Evolutionary conservation across 352 stramenopile genomes (phyloP), one percentile per base, ranked within the genome.

Genomic region (Phytophthora foliorum): DNA sequence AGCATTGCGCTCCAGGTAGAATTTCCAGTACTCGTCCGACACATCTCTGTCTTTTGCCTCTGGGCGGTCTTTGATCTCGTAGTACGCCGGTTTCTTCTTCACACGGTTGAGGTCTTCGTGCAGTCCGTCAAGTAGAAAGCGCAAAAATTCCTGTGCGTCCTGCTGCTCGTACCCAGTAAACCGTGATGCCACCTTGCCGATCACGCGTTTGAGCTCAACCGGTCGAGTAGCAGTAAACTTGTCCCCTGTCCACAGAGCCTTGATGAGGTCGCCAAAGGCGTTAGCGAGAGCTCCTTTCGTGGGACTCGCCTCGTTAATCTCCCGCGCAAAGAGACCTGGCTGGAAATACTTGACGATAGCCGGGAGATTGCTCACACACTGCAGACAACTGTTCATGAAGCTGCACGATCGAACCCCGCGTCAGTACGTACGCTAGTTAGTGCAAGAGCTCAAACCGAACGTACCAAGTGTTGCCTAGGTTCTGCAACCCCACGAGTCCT

Each of bases 141-240:
- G 91, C n/a, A 98, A 68, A 54, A 97, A 97, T 57, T 98, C 91
- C 55, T 97, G 90, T 1, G 92, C 89, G 52, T 98, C 92, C 57
- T 97, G 90, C 63, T 97, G 91, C 41, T 95, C 85, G 72, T 97
- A 97, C 6, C 86, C 84, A 0, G 71, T 81, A 49, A 95, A 96
- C n/a, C 84, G 72, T 5, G 77, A 81, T 7, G 87, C 80, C 13
- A 90, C 77, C 41, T 93, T 91, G 16, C 84, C 82, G 44, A 97
- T 83, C 50, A 93, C 77, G 19, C 77, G 79, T 54, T 94, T 94
- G 27, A 96, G 67, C 49, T 92, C 79, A 13, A 85, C 72, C 6
- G 89, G 86, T 10, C 81, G 74, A 25, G 75, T 88, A 22, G 79
- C 67, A 3, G 69, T 86, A 57, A 92, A 91, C 53, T 87, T 75